These are phyloP conservation scores for Mariannaea elegans DNA, from an alignment of 2,329 filamentous ascomycete genomes.

Conservation along the genomic window DNA sequence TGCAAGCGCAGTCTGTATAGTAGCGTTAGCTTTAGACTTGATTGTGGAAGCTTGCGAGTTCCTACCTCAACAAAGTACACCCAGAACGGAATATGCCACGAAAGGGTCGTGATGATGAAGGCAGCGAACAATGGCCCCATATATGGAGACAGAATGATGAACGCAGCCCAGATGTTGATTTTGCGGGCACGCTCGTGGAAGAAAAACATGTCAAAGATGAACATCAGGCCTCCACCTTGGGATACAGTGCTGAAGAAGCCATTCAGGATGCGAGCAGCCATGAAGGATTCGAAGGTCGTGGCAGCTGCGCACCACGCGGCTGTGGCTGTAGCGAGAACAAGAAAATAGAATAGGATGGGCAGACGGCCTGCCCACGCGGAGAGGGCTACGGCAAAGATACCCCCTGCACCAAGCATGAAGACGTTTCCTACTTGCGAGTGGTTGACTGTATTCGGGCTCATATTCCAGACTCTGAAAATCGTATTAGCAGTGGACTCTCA, in stretches of 20 bases:
- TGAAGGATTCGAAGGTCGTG: conserved; percentile 20
- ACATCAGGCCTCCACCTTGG: conserved; percentile 57
- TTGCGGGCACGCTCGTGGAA: conserved; percentile 64
- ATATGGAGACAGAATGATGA: conserved; percentile 53
- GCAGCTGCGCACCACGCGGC: conserved; percentile 6
- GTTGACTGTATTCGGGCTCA: conserved; percentile 5
- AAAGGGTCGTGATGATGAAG: conserved; percentile 56
- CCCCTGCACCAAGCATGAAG: not conserved
- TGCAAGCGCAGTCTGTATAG: conserved; percentile 44
- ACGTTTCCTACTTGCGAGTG: conserved; percentile 4
- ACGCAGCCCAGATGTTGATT: conserved; percentile 56
- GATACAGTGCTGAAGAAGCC: conserved; percentile 56
- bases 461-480: conserved; percentile 10
- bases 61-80: conserved; percentile 48
- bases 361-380: conserved; percentile 33
- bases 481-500: not conserved
- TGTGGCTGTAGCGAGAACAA: conserved; percentile 22
- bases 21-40: no score
- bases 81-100: conserved; percentile 59
- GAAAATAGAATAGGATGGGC: conserved; percentile 28
- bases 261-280: conserved; percentile 15
- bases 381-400: conserved; percentile 13
- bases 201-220: conserved; percentile 67
- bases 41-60: no score
- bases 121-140: conserved; percentile 53